phyloP scores from a whole-genome alignment of 2,329 filamentous ascomycete species.

The Tolypocladium album region DNA sequence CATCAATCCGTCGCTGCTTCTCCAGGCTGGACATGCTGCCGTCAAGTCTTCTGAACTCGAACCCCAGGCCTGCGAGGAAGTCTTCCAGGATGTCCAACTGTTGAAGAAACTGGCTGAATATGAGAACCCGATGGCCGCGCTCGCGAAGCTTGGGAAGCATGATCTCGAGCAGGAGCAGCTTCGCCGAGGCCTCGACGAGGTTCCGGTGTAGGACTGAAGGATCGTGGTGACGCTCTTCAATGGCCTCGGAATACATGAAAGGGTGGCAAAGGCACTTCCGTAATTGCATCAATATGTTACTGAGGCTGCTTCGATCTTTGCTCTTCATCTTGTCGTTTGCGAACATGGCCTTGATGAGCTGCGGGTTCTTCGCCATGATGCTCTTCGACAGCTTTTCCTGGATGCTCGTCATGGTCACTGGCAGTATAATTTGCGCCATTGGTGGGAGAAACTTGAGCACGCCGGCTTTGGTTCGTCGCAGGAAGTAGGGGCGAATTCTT shows the following conservation, averaged over 20 bases:
- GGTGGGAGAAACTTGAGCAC: conserved; percentile 87
- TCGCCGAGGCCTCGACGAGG: conserved; percentile 82
- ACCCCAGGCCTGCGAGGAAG: conserved; percentile 66
- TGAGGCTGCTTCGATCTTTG: conserved; percentile 68
- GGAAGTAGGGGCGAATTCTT: conserved; percentile 63
- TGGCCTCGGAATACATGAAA: conserved; percentile 82
- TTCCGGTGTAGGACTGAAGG: conserved; percentile 59
- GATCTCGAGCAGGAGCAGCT: conserved; percentile 71
- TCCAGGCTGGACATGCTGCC: conserved; percentile 71
- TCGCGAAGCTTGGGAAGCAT: conserved; percentile 82
- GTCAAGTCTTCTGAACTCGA: conserved; percentile 72
- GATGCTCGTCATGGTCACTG: conserved; percentile 86
- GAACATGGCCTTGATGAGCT: conserved; percentile 82
- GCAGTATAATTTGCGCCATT: conserved; percentile 90
- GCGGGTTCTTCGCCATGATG: conserved; percentile 81
- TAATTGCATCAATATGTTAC: conserved; percentile 92
- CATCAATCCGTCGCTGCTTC: conserved; percentile 91
- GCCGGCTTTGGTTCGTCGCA: conserved; percentile 74
- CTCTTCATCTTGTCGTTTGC: conserved; percentile 54
- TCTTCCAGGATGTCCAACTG: conserved; percentile 89
- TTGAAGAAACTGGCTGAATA: conserved; percentile 91
- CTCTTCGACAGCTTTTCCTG: conserved; percentile 93
- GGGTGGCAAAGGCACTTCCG: conserved; percentile 93
- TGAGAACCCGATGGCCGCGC: conserved; percentile 78
- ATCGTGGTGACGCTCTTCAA: conserved; percentile 69